Base-by-base conservation (phyloP, 805 yeast genomes). In the Myxozyma kluyveri region DNA sequence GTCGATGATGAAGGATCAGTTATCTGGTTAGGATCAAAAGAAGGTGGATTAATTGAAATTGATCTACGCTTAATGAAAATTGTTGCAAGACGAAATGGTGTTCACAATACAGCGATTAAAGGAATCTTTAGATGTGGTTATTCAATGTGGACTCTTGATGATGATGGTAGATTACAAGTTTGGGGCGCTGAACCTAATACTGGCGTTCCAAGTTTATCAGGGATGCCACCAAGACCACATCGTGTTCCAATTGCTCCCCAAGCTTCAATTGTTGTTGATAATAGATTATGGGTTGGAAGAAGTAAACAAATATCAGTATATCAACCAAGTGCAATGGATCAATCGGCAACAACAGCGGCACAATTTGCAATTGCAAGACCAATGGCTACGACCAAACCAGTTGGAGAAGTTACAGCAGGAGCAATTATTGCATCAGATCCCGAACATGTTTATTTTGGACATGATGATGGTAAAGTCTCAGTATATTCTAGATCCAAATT, bases 381-480 rank as follows among this genome's bases (percentile, higher is more conserved):
- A n/a, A 52, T 68, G 9, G 33, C 58, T 12, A 45, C 59, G 12
- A 38, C 56, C 4, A 45, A 47, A 22, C 29, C 52, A 18, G 47
- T 47, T 7, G 69, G 67, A n/a, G 70, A 65, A 21, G 65, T 67
- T 29, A 60, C 69, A 23, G 63, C 67, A 49, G 68, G 64, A 0
- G 60, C 68, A 1, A 43, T 35, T 19, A 37, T 57, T n/a, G 59
- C 56, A 17, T 19, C 41, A 41, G 56, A 33, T 19, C 60, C 63
- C 1, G 71, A 66, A 21, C 35, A 50, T 22, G 67, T 68, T 1
- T 70, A 64, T 42, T 66, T 71, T 52, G 75, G 75, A 12, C 75
- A 70, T 33, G 72, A 71, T 14, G 72, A 69, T 49, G 75, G 75
- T 3, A 60, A 65, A 31, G 60, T 72, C 18, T 54, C 71, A 1